Evolutionary conservation across 768 basidiomycete species (phyloP), one percentile per base, ranked within the genome.

Genomic region (Mycena alexandri): DNA sequence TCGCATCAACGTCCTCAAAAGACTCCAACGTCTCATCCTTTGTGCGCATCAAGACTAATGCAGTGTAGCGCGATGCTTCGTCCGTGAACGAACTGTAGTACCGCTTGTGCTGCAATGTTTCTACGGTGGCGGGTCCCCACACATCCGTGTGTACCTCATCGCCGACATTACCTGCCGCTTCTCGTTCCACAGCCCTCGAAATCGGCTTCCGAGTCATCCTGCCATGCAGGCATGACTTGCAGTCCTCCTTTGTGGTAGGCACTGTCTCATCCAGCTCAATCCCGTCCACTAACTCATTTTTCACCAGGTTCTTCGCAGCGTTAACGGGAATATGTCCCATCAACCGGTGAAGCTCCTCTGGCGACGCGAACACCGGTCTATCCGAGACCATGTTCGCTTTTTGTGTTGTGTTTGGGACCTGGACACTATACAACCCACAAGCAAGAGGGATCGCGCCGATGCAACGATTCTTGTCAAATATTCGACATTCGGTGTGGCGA

Each of bases 31-130:
- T 65, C 25, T 75, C 43, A 25, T 76, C 75, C 63, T 83, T 84
- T 2, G 53, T 59, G 3, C 47, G 50, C 2, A 83, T 56, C 13
- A 77, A 70, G 38, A 69, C 51, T 14, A 77, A 36, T 8, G 59
- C 70, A 0, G 74, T 74, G 34, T 71, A 72, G 4, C 75, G 66
- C 1, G 75, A 70, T 48, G 71, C 60, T 55, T 81, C 77, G 61
- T 82, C 79, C 0, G 76, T 80, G 63, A 78, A 82, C 0, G 74
- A 73, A 13, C 74, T 65, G 47, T 77, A 79, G 52, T 82, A 83
- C 0, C 36, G 19, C 17, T 73, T 63, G 11, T 71, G 66, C 0
- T 70, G 58, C 1, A 77, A 21, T 5, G 75, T 74, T 1, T 68
- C 25, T 1, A 75, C 68, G 8, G 66, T 65, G 14, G 78, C 69